A percentile compares a stretch with the other conserved stretches of the same genome.
These are phyloP conservation scores for Tolypocladium capitatum DNA, from an alignment of 2,329 filamentous ascomycete species.

Conservation along the genomic window DNA sequence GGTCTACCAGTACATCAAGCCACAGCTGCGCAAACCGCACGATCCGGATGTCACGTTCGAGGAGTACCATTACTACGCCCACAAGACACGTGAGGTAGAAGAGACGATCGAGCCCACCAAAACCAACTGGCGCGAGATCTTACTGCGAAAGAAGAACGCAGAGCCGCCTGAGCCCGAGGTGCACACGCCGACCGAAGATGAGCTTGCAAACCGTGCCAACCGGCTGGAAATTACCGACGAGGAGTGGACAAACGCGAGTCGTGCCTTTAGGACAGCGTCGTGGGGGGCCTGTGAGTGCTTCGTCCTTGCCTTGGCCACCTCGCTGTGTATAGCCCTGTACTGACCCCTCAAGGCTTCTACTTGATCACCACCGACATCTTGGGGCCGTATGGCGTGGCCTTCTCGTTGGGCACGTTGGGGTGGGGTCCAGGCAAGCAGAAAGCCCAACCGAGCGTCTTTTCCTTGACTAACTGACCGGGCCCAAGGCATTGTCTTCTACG, in stretches of 20 bases:
- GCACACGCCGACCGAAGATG: neutral
- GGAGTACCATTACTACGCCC: conserved; percentile 14
- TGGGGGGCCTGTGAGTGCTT: conserved; percentile 1
- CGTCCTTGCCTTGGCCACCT: neutral
- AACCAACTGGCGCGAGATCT: conserved; percentile 3
- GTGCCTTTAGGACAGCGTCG: conserved; percentile 5
- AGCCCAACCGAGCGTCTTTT: too few species aligned
- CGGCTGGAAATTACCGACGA: conserved; percentile 12
- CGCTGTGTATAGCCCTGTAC: neutral
- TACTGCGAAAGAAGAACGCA: conserved; percentile 1
- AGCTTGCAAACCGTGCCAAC: neutral
- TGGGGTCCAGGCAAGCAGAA: conserved; percentile 18
- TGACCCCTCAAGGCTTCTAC: conserved; percentile 3
- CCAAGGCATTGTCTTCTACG: conserved; percentile 24
- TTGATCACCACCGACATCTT: conserved; percentile 6
- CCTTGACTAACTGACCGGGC: too few species aligned
- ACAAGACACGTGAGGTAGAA: conserved; percentile 11
- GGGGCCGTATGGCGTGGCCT: conserved; percentile 5
- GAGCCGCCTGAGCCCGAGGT: neutral
- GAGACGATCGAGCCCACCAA: conserved; percentile 2
- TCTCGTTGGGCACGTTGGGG: conserved; percentile 5
- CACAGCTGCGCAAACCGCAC: conserved; percentile 6
- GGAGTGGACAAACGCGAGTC: conserved; percentile 31
- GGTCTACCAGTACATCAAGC: neutral
- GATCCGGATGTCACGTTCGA: conserved; percentile 12